A percentile compares a stretch with the other conserved stretches of the same genome.
Conservation (phyloP, 345 rosid species). For the Hibiscus trionum region DNA sequence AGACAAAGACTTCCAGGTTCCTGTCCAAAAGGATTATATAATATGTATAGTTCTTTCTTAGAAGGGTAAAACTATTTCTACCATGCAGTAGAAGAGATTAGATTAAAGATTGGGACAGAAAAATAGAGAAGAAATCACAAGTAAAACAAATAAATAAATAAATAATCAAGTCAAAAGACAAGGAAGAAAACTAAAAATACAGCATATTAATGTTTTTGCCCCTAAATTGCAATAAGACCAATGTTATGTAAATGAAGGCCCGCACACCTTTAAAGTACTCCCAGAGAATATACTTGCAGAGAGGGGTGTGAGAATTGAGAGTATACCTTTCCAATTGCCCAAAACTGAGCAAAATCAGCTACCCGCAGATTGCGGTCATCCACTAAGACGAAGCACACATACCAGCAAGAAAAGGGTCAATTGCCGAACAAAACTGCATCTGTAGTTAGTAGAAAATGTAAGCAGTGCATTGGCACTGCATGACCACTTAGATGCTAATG, state of each 20-base stretch:
- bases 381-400: constrained; percentile 98
- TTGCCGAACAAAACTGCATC: constrained; percentile 96
- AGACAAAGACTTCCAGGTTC: not conserved
- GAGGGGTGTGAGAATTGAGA: constrained; percentile 50
- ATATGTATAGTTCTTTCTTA: not conserved
- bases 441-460: constrained; percentile 80
- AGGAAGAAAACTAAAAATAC: not conserved
- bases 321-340: constrained; percentile 99
- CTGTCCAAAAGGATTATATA: not conserved
- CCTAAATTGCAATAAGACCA: constrained; percentile 11
- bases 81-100: not conserved
- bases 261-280: constrained; percentile 30
- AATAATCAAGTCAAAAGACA: not conserved
- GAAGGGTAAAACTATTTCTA: not conserved
- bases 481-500: constrained; percentile 64
- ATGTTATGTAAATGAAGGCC: constrained; percentile 21
- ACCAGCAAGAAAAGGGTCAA: constrained; percentile 96
- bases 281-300: constrained; percentile 35
- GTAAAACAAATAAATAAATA: not conserved
- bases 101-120: not conserved
- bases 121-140: not conserved
- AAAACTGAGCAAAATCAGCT: constrained; percentile 99
- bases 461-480: constrained; percentile 81
- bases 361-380: constrained; percentile 99
- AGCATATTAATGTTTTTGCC: constrained; percentile 7